Evolutionary conservation across 257 asterid species (phyloP), one percentile per base, ranked within the genome.

Genomic region (Thymus mandschuricus): DNA sequence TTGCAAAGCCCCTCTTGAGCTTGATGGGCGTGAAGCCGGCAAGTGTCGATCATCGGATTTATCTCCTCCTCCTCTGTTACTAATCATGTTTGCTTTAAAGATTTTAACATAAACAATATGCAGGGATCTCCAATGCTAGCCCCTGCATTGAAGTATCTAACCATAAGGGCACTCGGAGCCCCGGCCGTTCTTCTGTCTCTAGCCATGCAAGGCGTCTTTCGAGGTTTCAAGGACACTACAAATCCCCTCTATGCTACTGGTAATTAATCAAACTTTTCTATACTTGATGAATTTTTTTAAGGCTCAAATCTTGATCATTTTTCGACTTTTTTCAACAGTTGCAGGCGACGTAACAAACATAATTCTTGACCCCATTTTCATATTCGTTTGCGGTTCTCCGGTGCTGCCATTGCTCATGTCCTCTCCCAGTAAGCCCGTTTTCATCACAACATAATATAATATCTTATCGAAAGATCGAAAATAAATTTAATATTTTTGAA

Each of bases 341-440:
- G 82, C 80, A 11, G 98, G 97, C 61, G 97, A 93, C 54, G 64
- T 82, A 6, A 70, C 86, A 62, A 93, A 91, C 43, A 83, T 93
- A 71, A 81, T 91, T 13, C 78, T 94, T 88, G 98, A 94, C 69
- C 96, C 96, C 2, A 94, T 94, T 43, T 76, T 94, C 63, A 94
- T 94, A 58, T 93, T 89, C 43, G 83, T 59, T 9, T 86, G 81
- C 56, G 88, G 80, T n/a, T 91, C 4, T 68, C 82, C 58, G 98
- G 98, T 60, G 98, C 98, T 4, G 96, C 98, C 80, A 91, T 93
- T 75, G 96, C 98, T 69, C 98, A 91, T 81, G 97, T 93, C 41
- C 76, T 91, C 52, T 91, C 98, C 31, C 98, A 91, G 98, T 93
- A 86, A 80, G 96, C 3, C 4, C 2, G 4, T 34, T 38, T 38